These are phyloP conservation scores for Erysimum cheiranthoides DNA, from an alignment of 345 rosid species.

Conservation along the genomic window DNA sequence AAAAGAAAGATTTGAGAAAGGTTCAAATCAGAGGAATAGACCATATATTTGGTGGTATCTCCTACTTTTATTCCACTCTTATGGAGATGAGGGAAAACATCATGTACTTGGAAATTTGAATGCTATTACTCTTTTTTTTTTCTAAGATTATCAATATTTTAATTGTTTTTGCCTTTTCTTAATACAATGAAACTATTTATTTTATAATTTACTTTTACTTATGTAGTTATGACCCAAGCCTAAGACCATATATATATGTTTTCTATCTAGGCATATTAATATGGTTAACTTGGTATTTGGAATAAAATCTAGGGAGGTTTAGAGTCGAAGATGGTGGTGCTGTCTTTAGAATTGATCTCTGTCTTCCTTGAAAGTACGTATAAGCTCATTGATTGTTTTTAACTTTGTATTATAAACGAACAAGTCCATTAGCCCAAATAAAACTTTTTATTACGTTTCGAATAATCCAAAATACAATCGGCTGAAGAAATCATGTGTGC, in stretches of 20 bases:
- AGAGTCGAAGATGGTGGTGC: constrained; percentile 33
- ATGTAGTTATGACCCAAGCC: too few relatives aligned
- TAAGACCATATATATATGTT: too few relatives aligned
- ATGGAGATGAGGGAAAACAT: too few relatives aligned
- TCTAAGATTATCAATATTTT: too few relatives aligned
- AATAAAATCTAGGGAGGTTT: constrained; percentile 60
- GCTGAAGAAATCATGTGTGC: neutral
- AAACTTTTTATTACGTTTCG: neutral
- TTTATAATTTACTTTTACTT: too few relatives aligned
- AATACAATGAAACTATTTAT: too few relatives aligned
- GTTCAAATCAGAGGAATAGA: neutral
- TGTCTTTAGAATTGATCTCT: constrained; percentile 3
- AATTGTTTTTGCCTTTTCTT: too few relatives aligned
- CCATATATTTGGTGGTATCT: too few relatives aligned
- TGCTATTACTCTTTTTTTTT: too few relatives aligned
- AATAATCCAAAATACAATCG: neutral
- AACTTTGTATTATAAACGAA: neutral
- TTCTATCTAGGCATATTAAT: too few relatives aligned
- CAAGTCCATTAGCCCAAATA: constrained; percentile 16
- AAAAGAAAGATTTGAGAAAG: constrained; percentile 10
- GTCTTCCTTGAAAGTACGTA: neutral
- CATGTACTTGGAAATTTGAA: too few relatives aligned
- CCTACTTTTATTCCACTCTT: too few relatives aligned
- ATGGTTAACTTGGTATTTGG: constrained; percentile 34
- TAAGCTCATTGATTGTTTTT: neutral